These are phyloP conservation scores for Chaetomium tenue DNA, from an alignment of 495 filamentous ascomycete genomes.

Conservation along the genomic window DNA sequence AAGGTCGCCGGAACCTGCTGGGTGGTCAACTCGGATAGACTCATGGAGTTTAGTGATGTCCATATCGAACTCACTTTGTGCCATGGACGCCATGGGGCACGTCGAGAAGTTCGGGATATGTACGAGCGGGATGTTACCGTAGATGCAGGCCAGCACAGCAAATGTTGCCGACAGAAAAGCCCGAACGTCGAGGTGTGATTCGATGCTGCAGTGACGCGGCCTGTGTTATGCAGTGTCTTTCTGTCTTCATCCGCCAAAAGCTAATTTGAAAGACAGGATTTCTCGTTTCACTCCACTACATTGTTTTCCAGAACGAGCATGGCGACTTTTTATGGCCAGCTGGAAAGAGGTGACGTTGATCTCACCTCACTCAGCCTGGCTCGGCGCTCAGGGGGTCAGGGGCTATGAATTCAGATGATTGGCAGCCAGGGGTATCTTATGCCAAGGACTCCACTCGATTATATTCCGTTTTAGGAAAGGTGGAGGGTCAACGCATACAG, in stretches of 20 bases:
- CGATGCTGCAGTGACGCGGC: too few species aligned
- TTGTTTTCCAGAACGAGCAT: not conserved
- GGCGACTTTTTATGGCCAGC: not conserved
- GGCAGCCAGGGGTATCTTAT: not conserved
- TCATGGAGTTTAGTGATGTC: not conserved
- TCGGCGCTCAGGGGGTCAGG: too few species aligned
- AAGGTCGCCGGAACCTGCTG: not conserved
- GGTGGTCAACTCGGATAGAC: too few species aligned
- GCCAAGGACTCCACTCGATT: slow-evolving; percentile 9
- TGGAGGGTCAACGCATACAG: not conserved
- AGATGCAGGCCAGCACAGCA: not conserved
- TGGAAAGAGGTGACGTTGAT: not conserved
- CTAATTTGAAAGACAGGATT: not conserved
- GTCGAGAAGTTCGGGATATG: not conserved
- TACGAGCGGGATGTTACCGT: not conserved
- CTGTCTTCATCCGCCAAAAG: too few species aligned
- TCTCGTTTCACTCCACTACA: not conserved
- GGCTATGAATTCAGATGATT: too few species aligned
- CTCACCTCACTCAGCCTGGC: not conserved
- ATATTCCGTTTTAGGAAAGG: slow-evolving; percentile 11
- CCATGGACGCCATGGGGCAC: not conserved
- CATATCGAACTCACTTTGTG: not conserved
- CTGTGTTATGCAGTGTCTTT: too few species aligned
- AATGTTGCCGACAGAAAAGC: not conserved
- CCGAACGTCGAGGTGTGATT: too few species aligned